A percentile compares a stretch with the other conserved stretches of the same genome.
These are phyloP conservation scores for Blastocystis hominis DNA, from an alignment of 352 stramenopile genomes.

Conservation along the genomic window DNA sequence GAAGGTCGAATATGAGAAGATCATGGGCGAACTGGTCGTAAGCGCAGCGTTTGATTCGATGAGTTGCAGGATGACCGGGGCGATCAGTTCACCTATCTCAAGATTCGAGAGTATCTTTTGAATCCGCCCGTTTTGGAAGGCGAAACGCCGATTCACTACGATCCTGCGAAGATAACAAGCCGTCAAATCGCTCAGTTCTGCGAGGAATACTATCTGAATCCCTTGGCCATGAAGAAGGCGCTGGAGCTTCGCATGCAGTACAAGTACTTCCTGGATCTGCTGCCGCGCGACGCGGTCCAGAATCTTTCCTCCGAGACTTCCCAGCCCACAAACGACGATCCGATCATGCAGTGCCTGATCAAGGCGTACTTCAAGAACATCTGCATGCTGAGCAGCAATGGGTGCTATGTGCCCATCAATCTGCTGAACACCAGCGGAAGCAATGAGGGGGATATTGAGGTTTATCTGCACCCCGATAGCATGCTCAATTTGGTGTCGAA, in stretches of 20 bases:
- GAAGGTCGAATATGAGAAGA: slow-evolving; percentile 18
- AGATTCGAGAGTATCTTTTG: neutral
- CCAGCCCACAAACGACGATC: neutral
- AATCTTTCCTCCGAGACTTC: neutral
- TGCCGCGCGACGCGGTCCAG: neutral
- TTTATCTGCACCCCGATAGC: neutral
- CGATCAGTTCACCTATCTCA: slow-evolving; percentile 27
- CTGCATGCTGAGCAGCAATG: slow-evolving; percentile 21
- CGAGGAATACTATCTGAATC: neutral
- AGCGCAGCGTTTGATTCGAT: neutral
- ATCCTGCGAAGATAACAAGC: neutral
- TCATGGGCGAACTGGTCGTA: slow-evolving; percentile 23
- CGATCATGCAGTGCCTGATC: slow-evolving; percentile 27
- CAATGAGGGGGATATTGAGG: slow-evolving; percentile 9
- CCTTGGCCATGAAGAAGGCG: slow-evolving; percentile 11
- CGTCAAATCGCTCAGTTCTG: neutral
- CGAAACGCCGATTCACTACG: neutral
- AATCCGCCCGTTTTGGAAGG: neutral
- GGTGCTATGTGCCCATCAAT: slow-evolving; percentile 13
- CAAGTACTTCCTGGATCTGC: slow-evolving; percentile 18
- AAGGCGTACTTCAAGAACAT: slow-evolving; percentile 46
- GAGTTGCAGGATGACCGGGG: neutral
- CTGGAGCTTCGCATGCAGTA: neutral
- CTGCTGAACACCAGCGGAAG: neutral
- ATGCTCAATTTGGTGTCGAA: neutral